Conservation (phyloP, 257 asterid species). For the Penstemon davidsonii region DNA sequence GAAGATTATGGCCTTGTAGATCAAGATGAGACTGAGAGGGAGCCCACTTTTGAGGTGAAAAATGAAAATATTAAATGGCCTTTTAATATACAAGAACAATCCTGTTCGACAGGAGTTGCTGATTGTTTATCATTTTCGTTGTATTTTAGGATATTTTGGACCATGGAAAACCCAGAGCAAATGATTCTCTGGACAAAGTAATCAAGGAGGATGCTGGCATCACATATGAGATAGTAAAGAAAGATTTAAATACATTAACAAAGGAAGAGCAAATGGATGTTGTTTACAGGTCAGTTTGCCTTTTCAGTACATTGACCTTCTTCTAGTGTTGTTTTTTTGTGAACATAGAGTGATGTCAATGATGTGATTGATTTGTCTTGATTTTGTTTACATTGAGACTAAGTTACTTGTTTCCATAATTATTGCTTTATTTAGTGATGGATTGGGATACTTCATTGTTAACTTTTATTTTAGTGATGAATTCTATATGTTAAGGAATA, state of each 20-base stretch:
- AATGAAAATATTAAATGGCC: background rate
- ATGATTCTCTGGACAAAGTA: constrained; percentile 44
- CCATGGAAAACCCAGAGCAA: constrained; percentile 43
- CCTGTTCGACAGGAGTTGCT: constrained; percentile 4
- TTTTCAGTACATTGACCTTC: constrained; percentile 12
- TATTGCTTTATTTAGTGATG: constrained; percentile 15
- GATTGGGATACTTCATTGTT: background rate
- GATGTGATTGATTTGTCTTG: too few relatives aligned
- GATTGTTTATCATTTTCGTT: constrained; percentile 19
- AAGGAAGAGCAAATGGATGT: constrained; percentile 92
- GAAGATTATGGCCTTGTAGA: constrained; percentile 84
- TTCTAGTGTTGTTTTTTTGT: constrained; percentile 17
- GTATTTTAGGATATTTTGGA: constrained; percentile 63
- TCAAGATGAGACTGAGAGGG: constrained; percentile 51
- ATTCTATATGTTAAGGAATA: constrained; percentile 5
- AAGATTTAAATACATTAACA: constrained; percentile 72
- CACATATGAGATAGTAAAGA: constrained; percentile 61
- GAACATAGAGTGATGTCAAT: background rate
- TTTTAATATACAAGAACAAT: constrained; percentile 12
- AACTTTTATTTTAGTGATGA: constrained; percentile 1
- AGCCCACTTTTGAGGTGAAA: constrained; percentile 75
- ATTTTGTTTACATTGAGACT: background rate
- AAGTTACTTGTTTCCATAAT: background rate
- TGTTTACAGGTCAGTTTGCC: constrained; percentile 61
- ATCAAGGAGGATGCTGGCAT: constrained; percentile 45